These are phyloP conservation scores for Colletotrichum sansevieriae DNA, from an alignment of 2,329 filamentous ascomycete genomes.

Conservation along the genomic window DNA sequence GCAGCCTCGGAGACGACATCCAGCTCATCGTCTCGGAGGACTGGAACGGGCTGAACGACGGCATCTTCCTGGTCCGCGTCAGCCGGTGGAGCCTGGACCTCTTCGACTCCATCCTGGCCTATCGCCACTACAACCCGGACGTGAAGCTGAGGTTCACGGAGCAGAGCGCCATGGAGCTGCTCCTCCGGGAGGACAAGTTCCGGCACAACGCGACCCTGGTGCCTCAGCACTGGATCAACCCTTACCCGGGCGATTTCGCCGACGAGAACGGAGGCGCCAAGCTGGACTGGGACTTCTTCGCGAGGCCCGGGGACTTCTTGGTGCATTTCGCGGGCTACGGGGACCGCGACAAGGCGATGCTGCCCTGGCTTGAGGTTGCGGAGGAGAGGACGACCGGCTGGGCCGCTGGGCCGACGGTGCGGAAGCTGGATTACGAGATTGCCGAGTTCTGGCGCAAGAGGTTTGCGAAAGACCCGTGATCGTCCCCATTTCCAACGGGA, in stretches of 20 bases:
- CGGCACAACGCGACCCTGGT: slow-evolving; percentile 25
- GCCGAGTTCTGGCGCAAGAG: slow-evolving; percentile 7
- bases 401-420: background rate
- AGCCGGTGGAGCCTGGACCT: slow-evolving; percentile 39
- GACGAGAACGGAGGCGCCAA: background rate
- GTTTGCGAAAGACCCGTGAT: slow-evolving; percentile 2
- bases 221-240: slow-evolving; percentile 44
- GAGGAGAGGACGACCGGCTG: slow-evolving; percentile 4
- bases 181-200: slow-evolving; percentile 38
- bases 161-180: slow-evolving; percentile 43
- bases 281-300: background rate
- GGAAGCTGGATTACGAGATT: slow-evolving; percentile 14
- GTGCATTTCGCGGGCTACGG: background rate
- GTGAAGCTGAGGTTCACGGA: slow-evolving; percentile 38
- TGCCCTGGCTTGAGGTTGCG: slow-evolving; percentile 1
- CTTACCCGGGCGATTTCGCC: slow-evolving; percentile 30
- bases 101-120: slow-evolving; percentile 41
- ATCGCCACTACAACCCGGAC: slow-evolving; percentile 40
- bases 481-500: no score
- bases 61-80: slow-evolving; percentile 43
- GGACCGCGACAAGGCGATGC: background rate
- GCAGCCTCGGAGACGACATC: background rate
- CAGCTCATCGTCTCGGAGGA: slow-evolving; percentile 41
- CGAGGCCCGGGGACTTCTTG: slow-evolving; percentile 4
- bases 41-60: slow-evolving; percentile 43